These are phyloP conservation scores for Prunus dulcis DNA, from an alignment of 306 rosid genomes.

Conservation along the genomic window DNA sequence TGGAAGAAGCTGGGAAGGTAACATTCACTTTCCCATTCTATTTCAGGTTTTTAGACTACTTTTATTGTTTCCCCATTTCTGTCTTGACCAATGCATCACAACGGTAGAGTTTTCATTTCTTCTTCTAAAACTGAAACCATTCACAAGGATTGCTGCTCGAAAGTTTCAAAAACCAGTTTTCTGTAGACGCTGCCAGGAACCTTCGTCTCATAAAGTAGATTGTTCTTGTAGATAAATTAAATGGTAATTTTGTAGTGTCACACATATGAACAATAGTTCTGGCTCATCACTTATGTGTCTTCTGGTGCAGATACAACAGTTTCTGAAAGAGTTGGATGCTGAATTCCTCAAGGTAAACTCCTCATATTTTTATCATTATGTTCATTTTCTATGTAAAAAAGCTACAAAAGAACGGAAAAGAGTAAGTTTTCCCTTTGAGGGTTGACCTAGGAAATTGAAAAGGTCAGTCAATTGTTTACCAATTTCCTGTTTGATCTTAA, in stretches of 20 bases:
- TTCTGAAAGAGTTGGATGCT: constrained; percentile 77
- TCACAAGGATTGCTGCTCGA: background rate
- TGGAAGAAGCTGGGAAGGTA: constrained; percentile 72
- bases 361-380: constrained; percentile 10
- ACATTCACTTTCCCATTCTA: background rate
- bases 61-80: background rate
- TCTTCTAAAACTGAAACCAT: background rate
- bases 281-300: constrained; percentile 15
- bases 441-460: background rate
- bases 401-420: background rate
- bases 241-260: background rate
- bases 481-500: background rate
- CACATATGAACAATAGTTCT: background rate
- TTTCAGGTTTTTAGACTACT: background rate
- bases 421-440: background rate
- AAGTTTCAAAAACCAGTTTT: background rate
- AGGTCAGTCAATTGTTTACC: background rate
- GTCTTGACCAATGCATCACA: background rate
- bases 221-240: background rate
- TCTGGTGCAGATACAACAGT: constrained; percentile 66
- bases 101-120: background rate
- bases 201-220: background rate
- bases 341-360: constrained; percentile 74
- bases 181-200: background rate
- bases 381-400: background rate